Base-by-base conservation (phyloP, 1,284 basidiomycete species). In the Cryptococcus deneoformans region DNA sequence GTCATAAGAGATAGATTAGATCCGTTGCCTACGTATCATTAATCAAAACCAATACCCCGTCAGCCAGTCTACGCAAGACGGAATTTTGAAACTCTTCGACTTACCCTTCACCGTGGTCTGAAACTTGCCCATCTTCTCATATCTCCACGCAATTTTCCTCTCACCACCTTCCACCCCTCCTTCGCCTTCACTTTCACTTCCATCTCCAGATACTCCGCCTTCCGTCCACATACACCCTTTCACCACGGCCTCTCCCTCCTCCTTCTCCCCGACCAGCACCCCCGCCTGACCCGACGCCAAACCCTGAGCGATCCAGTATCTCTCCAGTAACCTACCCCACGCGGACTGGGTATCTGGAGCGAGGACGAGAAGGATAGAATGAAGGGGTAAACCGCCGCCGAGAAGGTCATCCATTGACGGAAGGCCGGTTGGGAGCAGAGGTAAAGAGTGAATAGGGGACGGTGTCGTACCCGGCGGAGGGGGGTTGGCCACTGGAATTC, bases 341-440 rank as follows among this genome's bases (percentile, higher is more conserved):
- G 89, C 86, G 6, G 91, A 87, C 69, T 94, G 88, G 34, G 82
- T 75, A 78, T 97, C 90, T 0, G 92, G 88, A 20, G 90, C 86
- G 43, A 90, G 82, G 44, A 93, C 79, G 38, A 88, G 80, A 43
- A 90, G 76, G 9, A 84, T 83, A 57, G 87, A 88, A 11, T 89
- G 88, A 48, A 94, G 82, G 14, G 94, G 91, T n/a, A 97, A 77
- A 12, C 95, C 95, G 34, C 91, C 92, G 57, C 92, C 92, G 38
- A 98, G 84, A 57, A 98, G 84, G 72, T 99, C 96, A 76, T 99
- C 95, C n/a, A 99, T 82, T 5, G 93, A 92, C 11, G 92, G 86
- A 5, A 98, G 86, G 2, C 95, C 96, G 3, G 90, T 91, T 0
- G 92, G 94, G 16, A 88, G 84, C 59, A 90, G 80, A 42, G 82